Percentiles rank a stretch among this genome's conserved stretches.
Evolutionary conservation across 306 rosid species (phyloP).

Genomic region (Dicorynia guianensis): DNA sequence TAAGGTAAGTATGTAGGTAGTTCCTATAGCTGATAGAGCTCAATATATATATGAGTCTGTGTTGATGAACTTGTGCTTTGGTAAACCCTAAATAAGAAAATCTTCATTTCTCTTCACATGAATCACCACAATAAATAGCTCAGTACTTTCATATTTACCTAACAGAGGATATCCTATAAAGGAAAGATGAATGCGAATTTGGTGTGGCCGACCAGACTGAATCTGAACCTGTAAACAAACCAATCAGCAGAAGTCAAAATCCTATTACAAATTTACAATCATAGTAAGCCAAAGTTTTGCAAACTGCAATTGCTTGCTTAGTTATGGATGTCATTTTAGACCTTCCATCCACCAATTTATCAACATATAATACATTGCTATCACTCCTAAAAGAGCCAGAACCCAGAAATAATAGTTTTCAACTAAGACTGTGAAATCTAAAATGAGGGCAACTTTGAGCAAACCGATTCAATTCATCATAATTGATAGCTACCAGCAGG

Average conservation of each 20-base stretch:
- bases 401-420: not conserved
- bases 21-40: not conserved
- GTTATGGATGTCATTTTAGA: slow-evolving; percentile 8
- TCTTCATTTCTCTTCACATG: slow-evolving; percentile 26
- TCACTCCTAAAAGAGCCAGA: not conserved
- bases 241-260: slow-evolving; percentile 29
- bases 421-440: not conserved
- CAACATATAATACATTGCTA: not conserved
- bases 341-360: not conserved
- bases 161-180: slow-evolving; percentile 85
- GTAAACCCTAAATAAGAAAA: not conserved
- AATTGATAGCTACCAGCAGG: not conserved
- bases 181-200: slow-evolving; percentile 94
- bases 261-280: slow-evolving; percentile 17
- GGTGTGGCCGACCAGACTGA: slow-evolving; percentile 95
- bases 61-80: slow-evolving; percentile 17
- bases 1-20: not conserved
- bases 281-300: not conserved
- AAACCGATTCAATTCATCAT: no score
- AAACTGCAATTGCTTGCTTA: slow-evolving; percentile 6
- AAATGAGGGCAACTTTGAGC: no score
- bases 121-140: slow-evolving; percentile 9
- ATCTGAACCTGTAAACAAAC: slow-evolving; percentile 77
- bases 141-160: slow-evolving; percentile 56
- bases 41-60: not conserved